Evolutionary conservation across 306 rosid species (phyloP).

Genomic region (Dryas alaskensis): DNA sequence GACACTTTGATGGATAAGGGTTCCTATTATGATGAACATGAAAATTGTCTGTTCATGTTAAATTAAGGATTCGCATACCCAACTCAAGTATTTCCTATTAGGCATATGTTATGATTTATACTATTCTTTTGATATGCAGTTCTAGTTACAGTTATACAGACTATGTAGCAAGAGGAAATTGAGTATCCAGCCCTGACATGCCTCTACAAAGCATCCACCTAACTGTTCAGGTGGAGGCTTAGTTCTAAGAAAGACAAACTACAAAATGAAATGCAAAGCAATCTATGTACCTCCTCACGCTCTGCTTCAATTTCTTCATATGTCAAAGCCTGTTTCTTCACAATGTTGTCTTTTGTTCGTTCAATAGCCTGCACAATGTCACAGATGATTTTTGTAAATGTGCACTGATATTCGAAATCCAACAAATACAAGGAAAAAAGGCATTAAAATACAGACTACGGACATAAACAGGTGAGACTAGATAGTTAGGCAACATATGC

Average conservation of each 20-base stretch:
- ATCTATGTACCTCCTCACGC: constrained; percentile 79
- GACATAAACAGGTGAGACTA: neutral
- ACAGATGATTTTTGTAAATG: constrained; percentile 4
- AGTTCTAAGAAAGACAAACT: too few relatives aligned
- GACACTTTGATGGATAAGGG: too few relatives aligned
- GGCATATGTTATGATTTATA: too few relatives aligned
- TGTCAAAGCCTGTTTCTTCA: constrained; percentile 93
- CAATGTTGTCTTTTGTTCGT: constrained; percentile 82
- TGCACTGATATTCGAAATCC: neutral
- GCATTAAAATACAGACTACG: neutral
- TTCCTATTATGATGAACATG: too few relatives aligned
- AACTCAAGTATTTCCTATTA: too few relatives aligned
- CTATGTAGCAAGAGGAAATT: too few relatives aligned
- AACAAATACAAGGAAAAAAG: neutral
- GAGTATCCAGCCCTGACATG: too few relatives aligned
- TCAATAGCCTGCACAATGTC: constrained; percentile 59
- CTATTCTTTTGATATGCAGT: too few relatives aligned
- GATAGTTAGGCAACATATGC: constrained; percentile 21
- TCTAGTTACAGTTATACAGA: too few relatives aligned
- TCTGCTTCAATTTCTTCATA: constrained; percentile 97
- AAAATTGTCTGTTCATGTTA: neutral
- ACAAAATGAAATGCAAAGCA: neutral
- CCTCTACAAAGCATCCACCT: too few relatives aligned
- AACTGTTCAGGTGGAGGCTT: too few relatives aligned
- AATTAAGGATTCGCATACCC: too few relatives aligned